A percentile compares a stretch with the other conserved stretches of the same genome.
Conservation (phyloP, 106 monocot genomes). For the Dioscorea zingiberensis region DNA sequence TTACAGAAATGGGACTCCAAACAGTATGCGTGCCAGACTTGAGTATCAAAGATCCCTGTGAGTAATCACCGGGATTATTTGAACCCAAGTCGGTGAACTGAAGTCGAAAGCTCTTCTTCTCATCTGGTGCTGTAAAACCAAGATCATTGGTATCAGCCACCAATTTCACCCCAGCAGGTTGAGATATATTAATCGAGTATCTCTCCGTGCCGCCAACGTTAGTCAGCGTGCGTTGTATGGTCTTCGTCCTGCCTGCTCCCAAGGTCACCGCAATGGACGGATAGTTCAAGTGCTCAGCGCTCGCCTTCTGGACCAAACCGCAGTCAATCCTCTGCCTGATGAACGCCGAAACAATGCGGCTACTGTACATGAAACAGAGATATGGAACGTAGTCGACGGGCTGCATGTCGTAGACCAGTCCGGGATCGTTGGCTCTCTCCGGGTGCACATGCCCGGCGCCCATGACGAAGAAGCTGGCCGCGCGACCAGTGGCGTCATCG, state of each 20-base stretch:
- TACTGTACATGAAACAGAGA: constrained; percentile 11
- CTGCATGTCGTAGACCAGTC: constrained; percentile 27
- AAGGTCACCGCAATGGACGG: not conserved
- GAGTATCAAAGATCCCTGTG: not conserved
- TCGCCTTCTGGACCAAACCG: not conserved
- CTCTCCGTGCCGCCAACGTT: not conserved
- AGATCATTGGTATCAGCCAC: not conserved
- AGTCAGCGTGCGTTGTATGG: not conserved
- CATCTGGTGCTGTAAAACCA: not conserved
- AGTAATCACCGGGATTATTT: not conserved
- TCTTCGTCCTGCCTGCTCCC: too few species aligned
- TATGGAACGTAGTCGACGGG: constrained; percentile 23
- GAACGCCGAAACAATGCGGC: not conserved
- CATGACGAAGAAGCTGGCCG: constrained; percentile 14
- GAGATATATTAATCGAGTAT: not conserved
- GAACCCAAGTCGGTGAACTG: not conserved
- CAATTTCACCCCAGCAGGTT: not conserved
- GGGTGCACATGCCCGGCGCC: constrained; percentile 39
- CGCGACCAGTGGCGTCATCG: not conserved
- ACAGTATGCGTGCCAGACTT: not conserved
- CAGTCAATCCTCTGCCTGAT: too few species aligned
- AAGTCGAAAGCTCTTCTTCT: not conserved
- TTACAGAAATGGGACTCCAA: not conserved
- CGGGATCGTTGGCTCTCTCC: constrained; percentile 14
- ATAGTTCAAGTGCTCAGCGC: not conserved